Evolutionary conservation across 2,329 filamentous ascomycete species (phyloP).

Genomic region (Pezicula radicicola): DNA sequence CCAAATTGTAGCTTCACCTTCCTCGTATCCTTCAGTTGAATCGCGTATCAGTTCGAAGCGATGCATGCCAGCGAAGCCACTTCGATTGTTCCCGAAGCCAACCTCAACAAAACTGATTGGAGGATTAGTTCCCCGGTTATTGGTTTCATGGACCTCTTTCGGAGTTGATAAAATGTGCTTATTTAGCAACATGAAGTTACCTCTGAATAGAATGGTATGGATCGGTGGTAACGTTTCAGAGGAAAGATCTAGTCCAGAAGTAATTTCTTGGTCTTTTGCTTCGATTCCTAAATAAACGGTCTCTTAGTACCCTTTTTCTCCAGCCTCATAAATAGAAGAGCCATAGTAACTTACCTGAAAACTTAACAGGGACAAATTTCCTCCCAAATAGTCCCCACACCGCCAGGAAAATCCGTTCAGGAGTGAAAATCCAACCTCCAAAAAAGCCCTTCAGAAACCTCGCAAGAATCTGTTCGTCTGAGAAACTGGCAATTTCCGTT

Average conservation of each 20-base stretch:
- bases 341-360: constrained; percentile 4
- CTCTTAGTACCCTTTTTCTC: background rate
- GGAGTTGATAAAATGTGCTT: background rate
- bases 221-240: constrained; percentile 3
- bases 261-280: background rate
- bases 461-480: constrained; percentile 14
- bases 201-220: constrained; percentile 6
- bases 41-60: constrained; percentile 8
- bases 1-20: background rate
- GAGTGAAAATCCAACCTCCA: constrained; percentile 12
- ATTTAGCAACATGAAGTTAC: constrained; percentile 15
- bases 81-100: constrained; percentile 13
- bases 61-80: constrained; percentile 13
- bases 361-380: constrained; percentile 6
- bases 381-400: constrained; percentile 1
- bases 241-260: background rate
- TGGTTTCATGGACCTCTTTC: too few species aligned
- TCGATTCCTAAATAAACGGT: background rate
- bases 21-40: background rate
- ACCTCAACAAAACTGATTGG: constrained; percentile 11
- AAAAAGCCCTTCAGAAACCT: constrained; percentile 15
- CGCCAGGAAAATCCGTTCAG: constrained; percentile 7
- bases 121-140: too few species aligned
- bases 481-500: constrained; percentile 1
- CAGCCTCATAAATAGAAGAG: background rate